These are phyloP conservation scores for Prinsepia uniflora DNA, from an alignment of 306 rosid species.

Conservation along the genomic window DNA sequence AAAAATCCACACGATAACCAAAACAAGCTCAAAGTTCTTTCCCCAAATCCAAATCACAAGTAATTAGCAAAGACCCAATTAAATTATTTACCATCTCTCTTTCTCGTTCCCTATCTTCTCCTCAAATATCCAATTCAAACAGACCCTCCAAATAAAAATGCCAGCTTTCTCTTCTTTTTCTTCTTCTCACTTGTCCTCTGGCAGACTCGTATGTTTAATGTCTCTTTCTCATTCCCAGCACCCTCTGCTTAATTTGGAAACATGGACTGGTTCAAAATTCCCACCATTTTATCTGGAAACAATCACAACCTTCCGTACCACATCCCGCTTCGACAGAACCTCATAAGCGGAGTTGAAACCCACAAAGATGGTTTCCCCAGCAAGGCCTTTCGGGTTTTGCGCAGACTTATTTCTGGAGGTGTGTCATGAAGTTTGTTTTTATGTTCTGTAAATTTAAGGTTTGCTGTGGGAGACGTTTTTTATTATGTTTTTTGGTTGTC, in stretches of 20 bases:
- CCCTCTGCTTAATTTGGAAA: background rate
- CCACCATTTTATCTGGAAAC: conserved; percentile 31
- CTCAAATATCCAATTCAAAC: conserved; percentile 41
- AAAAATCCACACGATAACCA: background rate
- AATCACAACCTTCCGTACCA: conserved; percentile 37
- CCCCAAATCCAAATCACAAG: background rate
- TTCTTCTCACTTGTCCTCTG: background rate
- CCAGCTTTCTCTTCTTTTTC: background rate
- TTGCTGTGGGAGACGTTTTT: background rate
- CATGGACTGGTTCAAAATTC: conserved; percentile 46
- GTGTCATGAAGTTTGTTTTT: background rate
- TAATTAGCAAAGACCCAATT: too few relatives aligned
- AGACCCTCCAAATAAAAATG: background rate
- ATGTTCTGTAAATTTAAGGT: background rate
- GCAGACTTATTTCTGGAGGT: conserved; percentile 40
- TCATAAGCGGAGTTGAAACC: conserved; percentile 32
- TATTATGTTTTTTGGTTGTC: conserved; percentile 22
- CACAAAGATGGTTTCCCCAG: conserved; percentile 16
- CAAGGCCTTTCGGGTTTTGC: conserved; percentile 23
- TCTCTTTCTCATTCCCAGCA: background rate
- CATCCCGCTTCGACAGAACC: conserved; percentile 35
- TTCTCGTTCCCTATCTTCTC: conserved; percentile 31
- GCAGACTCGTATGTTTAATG: background rate
- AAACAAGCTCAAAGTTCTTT: too few relatives aligned
- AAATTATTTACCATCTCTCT: too few relatives aligned